A percentile compares a stretch with the other conserved stretches of the same genome.
These are phyloP conservation scores for Tympanopsis confertula DNA, from an alignment of 2,329 filamentous ascomycete species.

Conservation along the genomic window DNA sequence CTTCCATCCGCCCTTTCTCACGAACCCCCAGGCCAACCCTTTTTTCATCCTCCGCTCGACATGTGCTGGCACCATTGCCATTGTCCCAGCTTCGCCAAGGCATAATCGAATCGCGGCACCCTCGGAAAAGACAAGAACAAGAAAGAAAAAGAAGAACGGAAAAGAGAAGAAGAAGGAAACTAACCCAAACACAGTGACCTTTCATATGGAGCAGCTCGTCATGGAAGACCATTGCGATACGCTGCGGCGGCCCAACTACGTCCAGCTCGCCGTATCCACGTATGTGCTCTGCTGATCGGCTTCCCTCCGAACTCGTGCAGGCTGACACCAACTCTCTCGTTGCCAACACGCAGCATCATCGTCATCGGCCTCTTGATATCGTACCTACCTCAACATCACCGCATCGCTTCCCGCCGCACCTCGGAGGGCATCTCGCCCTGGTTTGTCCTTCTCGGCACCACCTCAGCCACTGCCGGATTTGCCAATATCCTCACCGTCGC, in stretches of 20 bases:
- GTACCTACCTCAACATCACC: slow-evolving; percentile 87
- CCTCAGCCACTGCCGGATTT: slow-evolving; percentile 77
- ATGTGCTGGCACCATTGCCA: no score
- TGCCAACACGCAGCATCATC: slow-evolving; percentile 42
- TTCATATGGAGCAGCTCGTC: slow-evolving; percentile 19
- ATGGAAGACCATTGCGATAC: slow-evolving; percentile 32
- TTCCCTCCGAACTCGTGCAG: neutral
- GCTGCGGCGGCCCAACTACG: slow-evolving; percentile 37
- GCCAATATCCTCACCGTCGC: slow-evolving; percentile 85
- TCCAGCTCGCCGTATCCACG: slow-evolving; percentile 45
- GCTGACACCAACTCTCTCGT: slow-evolving; percentile 8
- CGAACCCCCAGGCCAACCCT: no score
- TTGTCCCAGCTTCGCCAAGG: no score
- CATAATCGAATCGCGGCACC: no score
- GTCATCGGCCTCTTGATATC: slow-evolving; percentile 81
- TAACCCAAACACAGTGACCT: no score
- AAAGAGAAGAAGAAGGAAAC: no score
- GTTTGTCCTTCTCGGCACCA: slow-evolving; percentile 87
- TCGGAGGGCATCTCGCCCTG: slow-evolving; percentile 93
- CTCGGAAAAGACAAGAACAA: no score
- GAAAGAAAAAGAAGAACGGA: no score
- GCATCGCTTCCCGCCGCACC: slow-evolving; percentile 74
- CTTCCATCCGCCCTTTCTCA: no score
- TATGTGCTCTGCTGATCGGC: slow-evolving; percentile 15
- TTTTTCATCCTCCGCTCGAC: no score